Evolutionary conservation across 768 basidiomycete species (phyloP).

Genomic region (Boletus sp.): DNA sequence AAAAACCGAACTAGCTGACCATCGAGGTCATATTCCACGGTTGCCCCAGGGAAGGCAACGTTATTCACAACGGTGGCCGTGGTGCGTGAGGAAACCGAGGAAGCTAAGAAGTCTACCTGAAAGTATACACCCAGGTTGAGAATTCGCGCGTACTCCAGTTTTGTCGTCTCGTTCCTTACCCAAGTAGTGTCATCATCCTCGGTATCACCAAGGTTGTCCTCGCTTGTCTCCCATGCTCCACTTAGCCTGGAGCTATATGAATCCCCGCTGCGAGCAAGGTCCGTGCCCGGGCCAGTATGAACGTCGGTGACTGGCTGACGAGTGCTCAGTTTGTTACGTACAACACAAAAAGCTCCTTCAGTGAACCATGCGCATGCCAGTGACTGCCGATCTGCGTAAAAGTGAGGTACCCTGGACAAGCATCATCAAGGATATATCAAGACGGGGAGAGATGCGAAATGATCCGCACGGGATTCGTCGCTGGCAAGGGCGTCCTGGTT

Average conservation of each 20-base stretch:
- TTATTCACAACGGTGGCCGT: not conserved
- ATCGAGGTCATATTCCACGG: slow-evolving; percentile 4
- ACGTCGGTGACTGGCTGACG: not conserved
- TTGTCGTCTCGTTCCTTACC: slow-evolving; percentile 1
- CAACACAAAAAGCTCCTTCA: slow-evolving; percentile 10
- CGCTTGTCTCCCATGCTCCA: not conserved
- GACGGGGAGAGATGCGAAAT: not conserved
- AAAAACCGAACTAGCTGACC: slow-evolving; percentile 5
- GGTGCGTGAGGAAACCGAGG: not conserved
- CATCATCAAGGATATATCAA: not conserved
- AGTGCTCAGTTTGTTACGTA: not conserved
- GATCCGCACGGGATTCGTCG: not conserved
- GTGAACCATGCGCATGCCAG: slow-evolving; percentile 1
- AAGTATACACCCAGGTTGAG: not conserved
- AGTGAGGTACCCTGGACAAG: not conserved
- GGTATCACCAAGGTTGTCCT: not conserved
- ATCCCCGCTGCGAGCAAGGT: slow-evolving; percentile 2
- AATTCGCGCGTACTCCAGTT: not conserved
- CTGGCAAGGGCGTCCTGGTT: not conserved
- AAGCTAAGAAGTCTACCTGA: slow-evolving; percentile 7
- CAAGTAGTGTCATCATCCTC: slow-evolving; percentile 3
- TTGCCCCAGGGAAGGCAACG: slow-evolving; percentile 12
- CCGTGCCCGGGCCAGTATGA: not conserved
- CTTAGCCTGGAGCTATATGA: slow-evolving; percentile 11
- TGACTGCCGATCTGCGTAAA: not conserved